phyloP scores from a whole-genome alignment of 495 filamentous ascomycete species.

The Penicillium maclennaniae region DNA sequence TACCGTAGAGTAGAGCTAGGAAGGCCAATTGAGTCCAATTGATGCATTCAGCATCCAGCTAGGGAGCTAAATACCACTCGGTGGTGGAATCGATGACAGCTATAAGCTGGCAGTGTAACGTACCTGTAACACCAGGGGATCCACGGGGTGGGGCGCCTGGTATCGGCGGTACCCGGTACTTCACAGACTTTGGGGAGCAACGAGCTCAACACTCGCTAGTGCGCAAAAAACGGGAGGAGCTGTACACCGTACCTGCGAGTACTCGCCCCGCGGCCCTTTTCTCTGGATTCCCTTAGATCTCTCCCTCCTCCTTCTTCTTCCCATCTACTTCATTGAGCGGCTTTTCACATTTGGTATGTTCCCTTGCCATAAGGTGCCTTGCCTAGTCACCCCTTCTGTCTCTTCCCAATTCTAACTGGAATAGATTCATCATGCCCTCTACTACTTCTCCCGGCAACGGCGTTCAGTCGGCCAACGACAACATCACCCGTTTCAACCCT shows the following conservation, averaged over 20 bases:
- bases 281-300: slow-evolving; percentile 17
- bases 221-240: slow-evolving; percentile 16
- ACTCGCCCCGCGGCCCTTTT: slow-evolving; percentile 26
- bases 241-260: slow-evolving; percentile 35
- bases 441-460: slow-evolving; percentile 41
- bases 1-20: background rate
- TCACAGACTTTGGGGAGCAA: slow-evolving; percentile 21
- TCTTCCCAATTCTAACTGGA: background rate
- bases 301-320: slow-evolving; percentile 17
- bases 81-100: background rate
- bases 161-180: slow-evolving; percentile 24
- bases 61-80: background rate
- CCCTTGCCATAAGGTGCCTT: slow-evolving; percentile 2
- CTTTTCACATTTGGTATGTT: slow-evolving; percentile 20
- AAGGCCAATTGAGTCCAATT: background rate
- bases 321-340: slow-evolving; percentile 18
- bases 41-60: background rate
- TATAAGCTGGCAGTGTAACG: background rate
- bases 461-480: slow-evolving; percentile 79
- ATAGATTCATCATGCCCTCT: slow-evolving; percentile 45
- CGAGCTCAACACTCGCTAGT: background rate
- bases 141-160: slow-evolving; percentile 1
- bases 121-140: background rate
- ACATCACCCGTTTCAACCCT: slow-evolving; percentile 93
- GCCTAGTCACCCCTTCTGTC: slow-evolving; percentile 4